These are phyloP conservation scores for Starmerella cellae DNA, from an alignment of 805 yeast species.

Conservation along the genomic window DNA sequence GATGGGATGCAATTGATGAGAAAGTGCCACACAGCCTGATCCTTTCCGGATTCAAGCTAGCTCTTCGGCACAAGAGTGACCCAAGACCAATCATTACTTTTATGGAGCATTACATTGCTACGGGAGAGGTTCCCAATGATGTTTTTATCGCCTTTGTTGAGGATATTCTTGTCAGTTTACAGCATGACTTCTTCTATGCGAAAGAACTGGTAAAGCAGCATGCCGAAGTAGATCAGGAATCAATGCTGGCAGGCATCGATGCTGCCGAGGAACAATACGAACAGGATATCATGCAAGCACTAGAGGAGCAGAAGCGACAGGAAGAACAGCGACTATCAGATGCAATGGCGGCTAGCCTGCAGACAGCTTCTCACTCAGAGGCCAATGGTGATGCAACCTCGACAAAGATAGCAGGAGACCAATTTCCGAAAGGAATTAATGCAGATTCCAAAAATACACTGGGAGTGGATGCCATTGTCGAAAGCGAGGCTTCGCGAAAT, in stretches of 20 bases:
- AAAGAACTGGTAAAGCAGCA: slow-evolving; percentile 5
- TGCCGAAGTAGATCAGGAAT: neutral
- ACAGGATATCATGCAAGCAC: neutral
- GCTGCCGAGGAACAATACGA: slow-evolving; percentile 4
- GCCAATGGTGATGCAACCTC: no score
- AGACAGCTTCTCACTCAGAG: no score
- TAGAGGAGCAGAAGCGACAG: neutral
- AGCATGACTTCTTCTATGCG: slow-evolving; percentile 15
- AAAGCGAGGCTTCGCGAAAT: no score
- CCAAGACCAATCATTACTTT: slow-evolving; percentile 7
- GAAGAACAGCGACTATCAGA: slow-evolving; percentile 6
- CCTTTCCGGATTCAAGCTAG: slow-evolving; percentile 5
- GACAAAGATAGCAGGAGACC: no score
- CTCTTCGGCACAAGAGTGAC: slow-evolving; percentile 7
- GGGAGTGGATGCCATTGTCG: no score
- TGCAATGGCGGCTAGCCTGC: neutral
- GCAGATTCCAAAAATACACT: no score
- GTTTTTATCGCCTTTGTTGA: slow-evolving; percentile 8
- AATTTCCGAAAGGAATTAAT: no score
- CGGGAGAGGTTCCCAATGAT: neutral
- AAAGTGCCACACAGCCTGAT: slow-evolving; percentile 10
- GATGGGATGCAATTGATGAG: slow-evolving; percentile 1
- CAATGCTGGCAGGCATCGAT: slow-evolving; percentile 1
- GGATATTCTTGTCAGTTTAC: slow-evolving; percentile 4
- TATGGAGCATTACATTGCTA: slow-evolving; percentile 9